Evolutionary conservation across 179 eudicot genomes (phyloP), one percentile per base, ranked within the genome.

Genomic region (Corrigiola litoralis): DNA sequence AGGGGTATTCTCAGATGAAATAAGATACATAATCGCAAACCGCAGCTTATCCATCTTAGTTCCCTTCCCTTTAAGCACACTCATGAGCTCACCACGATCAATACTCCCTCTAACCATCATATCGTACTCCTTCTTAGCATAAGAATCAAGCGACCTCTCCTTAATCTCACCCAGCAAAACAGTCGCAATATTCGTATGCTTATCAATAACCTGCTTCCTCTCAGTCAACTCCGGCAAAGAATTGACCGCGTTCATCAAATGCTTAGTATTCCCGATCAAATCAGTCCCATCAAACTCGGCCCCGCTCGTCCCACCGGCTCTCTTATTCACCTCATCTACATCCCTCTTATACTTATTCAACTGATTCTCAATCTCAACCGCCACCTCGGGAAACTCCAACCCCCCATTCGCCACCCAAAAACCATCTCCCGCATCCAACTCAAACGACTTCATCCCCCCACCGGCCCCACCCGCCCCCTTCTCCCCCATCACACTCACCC

Each of bases 31-130:
- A 18, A 92, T 85, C 5, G 96, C 96, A 72, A 92, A 92, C 14
- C 98, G 85, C 50, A 90, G 72, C 75, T 90, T 92, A 73, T 92
- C 96, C 77, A 71, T 68, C 73, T 82, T 84, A 36, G 77, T 75
- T 37, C 98, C 98, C 75, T 92, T 92, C 33, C 96, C 96, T 68
- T 80, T 90, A 42, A 92, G 85, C 74, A 85, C 96, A 42, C 77
- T 69, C 72, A 84, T 65, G 55, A 92, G 87, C 76, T 92, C 98
- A 68, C 50, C 78, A 44, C 84, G 72, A 63, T 92, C 98, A 44
- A 92, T 92, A 31, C 82, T 79, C n/a, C 98, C 98, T 82, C 87
- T 81, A 13, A 76, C 78, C 98, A 92, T 81, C 98, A 92, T 92
- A 25, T 92, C 98, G 58, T 68, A 80, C 81, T 92, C 98, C 59